Evolutionary conservation across 2,329 filamentous ascomycete genomes (phyloP), one percentile per base, ranked within the genome.

Genomic region (Phaeosphaeriaceae sp.): DNA sequence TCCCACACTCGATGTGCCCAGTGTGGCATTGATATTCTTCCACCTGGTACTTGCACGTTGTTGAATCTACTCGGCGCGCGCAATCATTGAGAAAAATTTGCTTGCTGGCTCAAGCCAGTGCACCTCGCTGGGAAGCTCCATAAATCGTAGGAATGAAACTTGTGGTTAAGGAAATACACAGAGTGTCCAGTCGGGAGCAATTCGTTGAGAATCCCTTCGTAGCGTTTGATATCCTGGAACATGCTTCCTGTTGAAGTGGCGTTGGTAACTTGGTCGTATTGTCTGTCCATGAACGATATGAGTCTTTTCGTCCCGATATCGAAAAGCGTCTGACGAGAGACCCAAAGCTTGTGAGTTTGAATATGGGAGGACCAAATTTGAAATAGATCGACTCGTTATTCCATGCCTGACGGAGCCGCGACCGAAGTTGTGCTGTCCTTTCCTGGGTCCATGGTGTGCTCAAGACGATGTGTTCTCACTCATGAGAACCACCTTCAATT

Each of bases 401-500:
- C 13, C 31, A 36, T 36, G 31, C 31, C 3, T 5, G 31, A 3
- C 6, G 13, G 13, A 36, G 31, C 31, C 31, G 3, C 9, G 6
- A 15, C 13, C 31, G 11, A 15, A 36, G 6, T 36, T 13, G 31
- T 36, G 6, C 11, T 36, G 31, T 36, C 31, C 11, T 36, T 36
- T 3, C 31, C 31, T 36, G 6, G 6, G 31, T 13, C 6, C 6
- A 36, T 36, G 11, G 31, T 36, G 13, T 36, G 31, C 11, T 36
- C 31, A 36, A 11, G 31, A 36, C 19, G 42, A 21, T 45, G 42
- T 22, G 42, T 9, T 47, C 15, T 61, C 58, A n/a, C 56, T 61
- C 54, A 67, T 40, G 7, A 67, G 51, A 7, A 67, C 33, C 1
- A 63, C 57, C n/a, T 57, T 57, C 13, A 63, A 48, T 22, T 60